Percentiles rank a stretch among this genome's conserved stretches.
phyloP scores from a whole-genome alignment of 2,329 filamentous ascomycete species.

The Exophiala mesophila region DNA sequence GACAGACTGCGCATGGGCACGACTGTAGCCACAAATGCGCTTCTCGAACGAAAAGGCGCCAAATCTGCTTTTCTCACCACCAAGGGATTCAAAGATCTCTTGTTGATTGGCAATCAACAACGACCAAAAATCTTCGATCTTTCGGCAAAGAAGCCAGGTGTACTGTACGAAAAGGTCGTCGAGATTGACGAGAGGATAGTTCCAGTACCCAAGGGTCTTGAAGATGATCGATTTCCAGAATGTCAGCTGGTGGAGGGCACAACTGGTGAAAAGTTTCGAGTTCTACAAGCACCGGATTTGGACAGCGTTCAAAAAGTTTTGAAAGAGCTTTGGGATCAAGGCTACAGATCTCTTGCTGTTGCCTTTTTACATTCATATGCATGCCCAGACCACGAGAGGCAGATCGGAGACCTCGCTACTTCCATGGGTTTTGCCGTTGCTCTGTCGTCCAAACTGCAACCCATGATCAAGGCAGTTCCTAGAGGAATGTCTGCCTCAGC shows the following conservation, averaged over 20 bases:
- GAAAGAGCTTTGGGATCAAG: constrained; percentile 44
- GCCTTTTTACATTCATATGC: constrained; percentile 64
- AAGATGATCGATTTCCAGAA: constrained; percentile 3
- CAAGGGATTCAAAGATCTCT: constrained; percentile 77
- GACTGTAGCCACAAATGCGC: constrained; percentile 81
- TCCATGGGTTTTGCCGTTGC: constrained; percentile 79
- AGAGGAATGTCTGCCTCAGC: constrained; percentile 71
- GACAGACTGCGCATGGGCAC: constrained; percentile 78
- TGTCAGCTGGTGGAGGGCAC: constrained; percentile 43
- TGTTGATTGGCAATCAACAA: constrained; percentile 86
- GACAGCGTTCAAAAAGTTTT: constrained; percentile 55
- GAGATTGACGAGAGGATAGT: constrained; percentile 78
- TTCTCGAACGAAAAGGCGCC: constrained; percentile 85
- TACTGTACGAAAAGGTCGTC: constrained; percentile 75
- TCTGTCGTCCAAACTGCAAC: constrained; percentile 74
- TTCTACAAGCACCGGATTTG: constrained; percentile 56
- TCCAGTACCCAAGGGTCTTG: constrained; percentile 2
- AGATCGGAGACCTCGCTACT: constrained; percentile 70
- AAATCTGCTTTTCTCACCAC: constrained; percentile 82
- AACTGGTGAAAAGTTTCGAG: constrained; percentile 31
- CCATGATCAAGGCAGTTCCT: constrained; percentile 78
- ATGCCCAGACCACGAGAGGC: constrained; percentile 75
- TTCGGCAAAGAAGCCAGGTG: constrained; percentile 80
- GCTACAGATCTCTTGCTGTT: constrained; percentile 6
- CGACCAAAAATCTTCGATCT: constrained; percentile 87